Conservation (phyloP, 176 grass and related monocot genomes). For the Hordeum marinum region DNA sequence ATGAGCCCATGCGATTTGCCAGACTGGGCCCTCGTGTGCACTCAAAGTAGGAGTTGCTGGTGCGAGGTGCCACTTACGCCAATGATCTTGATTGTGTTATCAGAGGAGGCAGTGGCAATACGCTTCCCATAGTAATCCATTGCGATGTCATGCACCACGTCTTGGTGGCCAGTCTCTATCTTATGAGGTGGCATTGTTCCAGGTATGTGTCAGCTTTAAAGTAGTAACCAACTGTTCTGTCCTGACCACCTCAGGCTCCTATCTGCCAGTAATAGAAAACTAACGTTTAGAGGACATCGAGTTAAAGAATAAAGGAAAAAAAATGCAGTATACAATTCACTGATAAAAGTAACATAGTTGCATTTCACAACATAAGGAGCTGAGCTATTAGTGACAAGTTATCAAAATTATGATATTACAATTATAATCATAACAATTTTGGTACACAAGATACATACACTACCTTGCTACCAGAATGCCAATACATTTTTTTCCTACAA, state of each 20-base stretch:
- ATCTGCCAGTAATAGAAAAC: not conserved
- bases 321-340: not conserved
- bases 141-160: constrained; percentile 61
- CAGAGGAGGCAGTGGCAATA: constrained; percentile 67
- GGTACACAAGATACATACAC: not conserved
- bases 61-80: constrained; percentile 63
- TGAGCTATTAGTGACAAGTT: not conserved
- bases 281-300: not conserved
- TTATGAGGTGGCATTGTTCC: constrained; percentile 58
- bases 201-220: not conserved
- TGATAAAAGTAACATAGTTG: not conserved
- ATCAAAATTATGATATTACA: not conserved
- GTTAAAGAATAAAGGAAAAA: constrained; percentile 1
- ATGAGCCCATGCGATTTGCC: constrained; percentile 73
- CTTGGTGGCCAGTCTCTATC: constrained; percentile 68
- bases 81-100: constrained; percentile 64
- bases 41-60: constrained; percentile 64
- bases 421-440: not conserved
- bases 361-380: not conserved
- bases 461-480: not conserved
- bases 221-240: not conserved
- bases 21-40: constrained; percentile 67
- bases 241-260: not conserved
- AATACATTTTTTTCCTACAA: not conserved
- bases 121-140: constrained; percentile 87